These are phyloP conservation scores for Leccinum ochraceum DNA, from an alignment of 768 basidiomycete species.

Conservation along the genomic window DNA sequence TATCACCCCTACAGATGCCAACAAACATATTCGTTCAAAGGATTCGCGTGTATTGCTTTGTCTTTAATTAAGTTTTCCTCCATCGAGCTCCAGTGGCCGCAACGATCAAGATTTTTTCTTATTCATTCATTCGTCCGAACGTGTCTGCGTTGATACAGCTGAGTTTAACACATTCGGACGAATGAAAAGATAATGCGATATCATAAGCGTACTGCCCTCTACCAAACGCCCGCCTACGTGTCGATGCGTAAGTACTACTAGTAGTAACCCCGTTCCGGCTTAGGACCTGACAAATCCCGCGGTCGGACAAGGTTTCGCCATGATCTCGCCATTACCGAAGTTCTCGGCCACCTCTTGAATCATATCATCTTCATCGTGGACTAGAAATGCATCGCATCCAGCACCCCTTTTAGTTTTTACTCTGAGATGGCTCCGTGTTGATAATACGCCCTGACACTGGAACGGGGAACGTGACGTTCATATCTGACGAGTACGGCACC, in stretches of 20 bases:
- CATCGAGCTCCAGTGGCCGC: background rate
- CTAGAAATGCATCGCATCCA: background rate
- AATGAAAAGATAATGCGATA: background rate
- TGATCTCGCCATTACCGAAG: background rate
- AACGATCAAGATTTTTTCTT: slow-evolving; percentile 3
- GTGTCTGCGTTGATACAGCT: background rate
- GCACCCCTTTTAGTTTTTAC: background rate
- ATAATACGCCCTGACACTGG: background rate
- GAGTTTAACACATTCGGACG: background rate
- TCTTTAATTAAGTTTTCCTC: background rate
- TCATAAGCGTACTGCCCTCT: background rate
- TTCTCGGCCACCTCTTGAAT: background rate
- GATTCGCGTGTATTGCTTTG: background rate
- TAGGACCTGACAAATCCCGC: background rate
- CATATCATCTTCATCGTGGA: background rate
- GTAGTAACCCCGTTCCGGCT: slow-evolving; percentile 9
- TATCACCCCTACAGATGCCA: slow-evolving; percentile 15
- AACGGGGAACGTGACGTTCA: background rate
- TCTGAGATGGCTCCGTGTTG: slow-evolving; percentile 1
- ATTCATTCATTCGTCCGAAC: background rate
- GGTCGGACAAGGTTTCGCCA: slow-evolving; percentile 12
- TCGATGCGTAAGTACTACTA: background rate
- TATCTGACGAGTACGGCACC: background rate
- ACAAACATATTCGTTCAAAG: background rate
- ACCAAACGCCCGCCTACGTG: background rate